Percentiles rank a stretch among this genome's conserved stretches.
Evolutionary conservation across 805 yeast genomes (phyloP).

Genomic region (Yarrowia keelungensis): DNA sequence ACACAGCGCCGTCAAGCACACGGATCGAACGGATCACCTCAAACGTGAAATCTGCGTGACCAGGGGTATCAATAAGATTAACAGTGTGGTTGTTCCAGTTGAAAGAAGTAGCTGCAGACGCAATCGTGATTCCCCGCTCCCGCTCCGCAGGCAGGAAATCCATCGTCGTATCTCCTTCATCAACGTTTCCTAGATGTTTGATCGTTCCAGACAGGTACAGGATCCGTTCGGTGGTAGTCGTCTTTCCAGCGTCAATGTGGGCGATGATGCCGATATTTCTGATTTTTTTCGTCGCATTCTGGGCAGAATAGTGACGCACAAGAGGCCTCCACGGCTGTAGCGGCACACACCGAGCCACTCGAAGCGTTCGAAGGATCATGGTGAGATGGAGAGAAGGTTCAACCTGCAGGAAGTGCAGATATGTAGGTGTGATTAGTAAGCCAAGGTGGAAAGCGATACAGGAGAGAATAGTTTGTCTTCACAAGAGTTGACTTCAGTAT

Average conservation of each 20-base stretch:
- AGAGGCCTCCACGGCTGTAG: not conserved
- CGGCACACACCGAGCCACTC: not conserved
- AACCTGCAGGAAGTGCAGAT: not conserved
- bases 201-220: constrained; percentile 87
- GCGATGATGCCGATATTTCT: constrained; percentile 96
- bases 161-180: constrained; percentile 95
- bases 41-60: constrained; percentile 96
- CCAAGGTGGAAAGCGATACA: too few species aligned
- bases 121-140: constrained; percentile 93
- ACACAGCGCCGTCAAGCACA: constrained; percentile 93
- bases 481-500: not conserved
- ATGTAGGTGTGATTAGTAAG: not conserved
- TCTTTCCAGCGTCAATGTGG: constrained; percentile 99
- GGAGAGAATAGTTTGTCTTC: too few species aligned
- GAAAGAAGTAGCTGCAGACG: constrained; percentile 92
- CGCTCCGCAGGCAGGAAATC: constrained; percentile 91
- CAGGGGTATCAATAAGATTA: constrained; percentile 95
- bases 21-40: constrained; percentile 90
- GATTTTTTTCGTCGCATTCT: constrained; percentile 46
- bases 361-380: not conserved
- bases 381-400: not conserved
- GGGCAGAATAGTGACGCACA: not conserved
- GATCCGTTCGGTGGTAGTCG: constrained; percentile 97
- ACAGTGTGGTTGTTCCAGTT: constrained; percentile 81
- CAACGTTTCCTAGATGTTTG: constrained; percentile 83